Base-by-base conservation (phyloP, 1,284 basidiomycete genomes). In the Boletus smithii region DNA sequence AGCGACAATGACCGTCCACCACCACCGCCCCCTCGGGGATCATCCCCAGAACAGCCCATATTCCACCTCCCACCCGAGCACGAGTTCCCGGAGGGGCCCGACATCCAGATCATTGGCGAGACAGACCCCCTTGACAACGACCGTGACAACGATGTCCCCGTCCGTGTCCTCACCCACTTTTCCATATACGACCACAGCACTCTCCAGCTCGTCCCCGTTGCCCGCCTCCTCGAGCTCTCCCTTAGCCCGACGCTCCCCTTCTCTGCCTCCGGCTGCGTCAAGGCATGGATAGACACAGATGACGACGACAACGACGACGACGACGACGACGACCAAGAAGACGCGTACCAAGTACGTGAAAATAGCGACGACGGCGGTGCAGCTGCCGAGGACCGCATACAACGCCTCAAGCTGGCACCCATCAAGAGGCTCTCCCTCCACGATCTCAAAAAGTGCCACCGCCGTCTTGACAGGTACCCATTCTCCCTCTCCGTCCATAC, bases 111-210 rank as follows among this genome's bases (percentile, higher is more conserved):
- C 40, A 69, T 69, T 17, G 60, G 64, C 30, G 67, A 70, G 51
- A 55, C 63, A 3, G 54, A 57, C 30, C 46, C 50, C n/a, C n/a
- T n/a, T n/a, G 67, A 68, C 35, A 51, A 52, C 8, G 59, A 60
- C 29, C 57, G 64, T 5, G 65, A 65, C 27, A 58, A 63, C 29
- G 64, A 65, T 10, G 58, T 81, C n/a, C 80, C 80, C 14, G 67
- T 85, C 29, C 73, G 81, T 3, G 49, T 73, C 4, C 64, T 85
- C 14, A 64, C 68, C 0, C 63, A 77, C 46, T 85, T 83, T 53
- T 58, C 65, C 0, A 65, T 85, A 37, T 83, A 79, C 44, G 60
- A 77, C 9, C 34, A 53, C 17, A 49, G 55, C 1, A 70, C 69
- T 1, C 50, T 57, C 5, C 56, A 68, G 18, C 59, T 75, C 7